Evolutionary conservation across 371 early-diverging fungal genomes (phyloP), one percentile per base, ranked within the genome.

Genomic region (Homolaphlyctis polyrhiza): DNA sequence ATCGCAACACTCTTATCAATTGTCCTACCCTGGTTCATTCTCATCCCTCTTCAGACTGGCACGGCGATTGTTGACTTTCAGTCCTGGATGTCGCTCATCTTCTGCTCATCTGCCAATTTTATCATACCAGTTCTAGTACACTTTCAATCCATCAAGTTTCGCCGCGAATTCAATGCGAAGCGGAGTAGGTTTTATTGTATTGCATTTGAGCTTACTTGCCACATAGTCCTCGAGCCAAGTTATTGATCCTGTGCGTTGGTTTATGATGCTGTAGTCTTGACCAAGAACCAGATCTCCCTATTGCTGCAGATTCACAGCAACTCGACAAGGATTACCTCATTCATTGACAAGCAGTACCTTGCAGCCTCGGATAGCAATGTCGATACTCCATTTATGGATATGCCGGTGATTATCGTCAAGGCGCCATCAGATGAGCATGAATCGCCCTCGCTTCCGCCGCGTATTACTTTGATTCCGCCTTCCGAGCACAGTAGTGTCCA

Each of bases 81-180:
- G 62, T 76, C 72, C 49, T 83, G 84, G 82, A 75, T 80, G 13
- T 79, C 81, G 29, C 67, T 81, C 63, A 57, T 81, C 60, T 78
- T 88, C 65, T 74, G 77, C 14, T 83, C 90, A 62, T 83, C 86
- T 1, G 85, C 88, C 23, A 91, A 90, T 67, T 90, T 88, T 64
- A 82, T 91, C 34, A 70, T 90, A 25, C 92, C 92, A 3, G 77
- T 91, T 32, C 58, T 88, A 18, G 79, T 91, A 8, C 90, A 89
- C 66, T 80, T 91, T 39, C 57, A 69, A 57, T 71, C 74, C 36
- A 45, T 75, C 28, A 25, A 60, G 33, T 81, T 81, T 64, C 66
- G 81, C 14, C 43, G 64, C 28, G 67, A 61, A 43, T 80, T 77
- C 60, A 80, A 80, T 68, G 34, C 55, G 35, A 65, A 63, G 32